phyloP scores from a whole-genome alignment of 2,329 filamentous ascomycete genomes.

The Pseudopithomyces maydicus region DNA sequence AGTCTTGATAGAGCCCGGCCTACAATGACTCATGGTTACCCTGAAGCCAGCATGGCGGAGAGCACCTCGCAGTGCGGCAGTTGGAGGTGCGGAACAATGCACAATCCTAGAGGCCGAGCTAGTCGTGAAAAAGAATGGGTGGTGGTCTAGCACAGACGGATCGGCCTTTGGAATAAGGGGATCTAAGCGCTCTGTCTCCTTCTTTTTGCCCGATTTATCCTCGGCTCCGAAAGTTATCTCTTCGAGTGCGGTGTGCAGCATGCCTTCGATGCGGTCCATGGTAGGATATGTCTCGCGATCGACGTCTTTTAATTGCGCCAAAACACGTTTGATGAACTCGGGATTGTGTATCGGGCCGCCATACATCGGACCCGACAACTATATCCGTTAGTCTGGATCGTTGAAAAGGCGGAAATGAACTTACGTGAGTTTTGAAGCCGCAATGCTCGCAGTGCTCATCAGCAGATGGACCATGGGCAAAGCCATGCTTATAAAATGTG shows the following conservation, averaged over 20 bases:
- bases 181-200: slow-evolving; percentile 37
- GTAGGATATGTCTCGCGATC: slow-evolving; percentile 78
- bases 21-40: slow-evolving; percentile 85
- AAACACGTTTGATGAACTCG: slow-evolving; percentile 78
- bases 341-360: slow-evolving; percentile 85
- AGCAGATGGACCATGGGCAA: slow-evolving; percentile 72
- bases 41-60: slow-evolving; percentile 80
- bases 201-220: slow-evolving; percentile 21
- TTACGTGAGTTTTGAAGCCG: slow-evolving; percentile 75
- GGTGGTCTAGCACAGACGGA: slow-evolving; percentile 62
- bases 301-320: slow-evolving; percentile 71
- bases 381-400: background rate
- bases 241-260: slow-evolving; percentile 87
- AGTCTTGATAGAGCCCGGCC: slow-evolving; percentile 88
- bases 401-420: slow-evolving; percentile 1
- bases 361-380: slow-evolving; percentile 89
- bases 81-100: slow-evolving; percentile 79
- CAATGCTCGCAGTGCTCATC: slow-evolving; percentile 79
- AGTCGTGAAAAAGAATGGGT: slow-evolving; percentile 87
- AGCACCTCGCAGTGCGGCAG: slow-evolving; percentile 80
- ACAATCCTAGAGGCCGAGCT: slow-evolving; percentile 75
- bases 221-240: slow-evolving; percentile 57
- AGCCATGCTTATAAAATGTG: slow-evolving; percentile 76
- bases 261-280: slow-evolving; percentile 80
- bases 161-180: slow-evolving; percentile 44